These are phyloP conservation scores for Diutina sp. DNA, from an alignment of 1,139 yeast species.

Conservation along the genomic window DNA sequence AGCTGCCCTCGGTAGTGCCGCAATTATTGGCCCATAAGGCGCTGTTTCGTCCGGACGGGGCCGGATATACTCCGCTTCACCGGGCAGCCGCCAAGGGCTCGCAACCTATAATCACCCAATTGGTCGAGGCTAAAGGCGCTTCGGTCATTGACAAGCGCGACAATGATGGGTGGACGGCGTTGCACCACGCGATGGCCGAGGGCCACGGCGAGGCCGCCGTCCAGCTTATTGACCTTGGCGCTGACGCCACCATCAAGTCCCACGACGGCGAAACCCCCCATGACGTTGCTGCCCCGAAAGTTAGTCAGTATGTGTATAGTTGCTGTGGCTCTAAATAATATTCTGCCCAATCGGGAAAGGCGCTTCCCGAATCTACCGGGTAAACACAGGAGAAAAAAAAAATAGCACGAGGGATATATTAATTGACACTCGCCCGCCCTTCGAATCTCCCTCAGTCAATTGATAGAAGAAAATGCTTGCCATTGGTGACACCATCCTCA, in stretches of 20 bases:
- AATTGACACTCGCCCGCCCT: not conserved
- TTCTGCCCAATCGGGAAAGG: not conserved
- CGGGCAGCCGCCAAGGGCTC: constrained; percentile 80
- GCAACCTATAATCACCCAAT: constrained; percentile 32
- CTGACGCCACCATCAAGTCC: constrained; percentile 40
- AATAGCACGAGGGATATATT: not conserved
- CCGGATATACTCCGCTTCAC: constrained; percentile 57
- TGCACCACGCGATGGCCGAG: constrained; percentile 87
- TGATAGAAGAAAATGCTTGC: constrained; percentile 29
- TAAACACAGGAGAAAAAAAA: not conserved
- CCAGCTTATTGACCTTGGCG: constrained; percentile 49
- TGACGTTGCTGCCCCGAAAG: constrained; percentile 52
- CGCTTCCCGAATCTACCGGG: constrained; percentile 2
- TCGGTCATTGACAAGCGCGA: constrained; percentile 48
- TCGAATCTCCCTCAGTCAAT: not conserved
- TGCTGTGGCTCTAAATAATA: constrained; percentile 1
- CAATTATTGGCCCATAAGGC: not conserved
- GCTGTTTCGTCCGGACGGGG: constrained; percentile 33
- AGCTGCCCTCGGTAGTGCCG: not conserved
- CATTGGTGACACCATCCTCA: constrained; percentile 62
- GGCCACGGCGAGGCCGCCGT: constrained; percentile 77
- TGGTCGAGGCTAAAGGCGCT: constrained; percentile 46
- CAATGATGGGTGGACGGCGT: constrained; percentile 66
- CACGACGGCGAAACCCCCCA: constrained; percentile 44
- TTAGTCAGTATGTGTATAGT: constrained; percentile 13